Evolutionary conservation across 371 early-diverging fungal species (phyloP), one percentile per base, ranked within the genome.

Genomic region (Syncephalastrum contaminatum): DNA sequence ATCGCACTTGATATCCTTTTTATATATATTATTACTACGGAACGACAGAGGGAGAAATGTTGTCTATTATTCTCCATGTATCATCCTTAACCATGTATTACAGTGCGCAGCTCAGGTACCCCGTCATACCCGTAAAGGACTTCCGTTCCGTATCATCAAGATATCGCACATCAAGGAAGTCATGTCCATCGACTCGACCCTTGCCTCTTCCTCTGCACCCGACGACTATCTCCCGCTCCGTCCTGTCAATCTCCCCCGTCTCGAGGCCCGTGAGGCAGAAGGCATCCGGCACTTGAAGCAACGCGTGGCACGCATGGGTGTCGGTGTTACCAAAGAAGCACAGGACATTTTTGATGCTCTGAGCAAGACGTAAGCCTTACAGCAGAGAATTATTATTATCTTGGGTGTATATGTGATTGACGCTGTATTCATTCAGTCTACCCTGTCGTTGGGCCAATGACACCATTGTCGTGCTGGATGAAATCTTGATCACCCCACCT

Each of bases 271-370:
- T 58, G 88, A 91, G 69, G 60, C 75, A 47, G 80, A 81, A 41
- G 78, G 84, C 6, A 51, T 86, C 18, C 75, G 66, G 42, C 77
- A 80, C 54, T 80, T 84, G 43, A 75, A 72, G 54, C 79, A 72
- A 43, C 78, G 83, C 18, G 80, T 79, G 25, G 79, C 86, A n/a
- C 83, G 86, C 43, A 85, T 89, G 54, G 92, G 92, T 49, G 89
- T 90, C 22, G 92, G 92, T 30, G 92, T 92, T 12, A 83, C 87
- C 53, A 77, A 80, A 47, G 80, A 84, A 67, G 92, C 81, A 10
- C 92, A 92, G 70, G 80, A 81, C 44, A 87, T 92, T 56, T 92
- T 92, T 62, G 88, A 92, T 70, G 90, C 91, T 16, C 68, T 92
- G 25, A 83, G 83, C 52, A 90, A 89, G 70, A 92, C 92, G 82